phyloP scores from a whole-genome alignment of 345 rosid species.

The Melaleuca alternifolia region DNA sequence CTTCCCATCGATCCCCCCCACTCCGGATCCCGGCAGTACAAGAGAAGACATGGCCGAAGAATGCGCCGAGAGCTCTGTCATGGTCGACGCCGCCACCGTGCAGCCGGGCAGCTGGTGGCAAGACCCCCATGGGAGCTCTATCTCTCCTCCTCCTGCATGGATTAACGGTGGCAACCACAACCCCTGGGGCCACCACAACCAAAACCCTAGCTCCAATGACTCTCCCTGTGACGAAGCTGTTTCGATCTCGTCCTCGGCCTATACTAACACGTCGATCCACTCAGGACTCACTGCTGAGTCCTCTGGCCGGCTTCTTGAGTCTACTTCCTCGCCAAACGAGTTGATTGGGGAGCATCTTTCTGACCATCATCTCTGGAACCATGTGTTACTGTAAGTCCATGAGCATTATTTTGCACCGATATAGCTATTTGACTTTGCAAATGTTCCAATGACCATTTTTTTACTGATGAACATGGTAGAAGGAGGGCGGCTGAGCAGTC shows the following conservation, averaged over 20 bases:
- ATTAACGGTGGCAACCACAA: neutral
- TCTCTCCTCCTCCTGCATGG: constrained; percentile 34
- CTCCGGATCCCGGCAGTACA: neutral
- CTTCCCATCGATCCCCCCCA: neutral
- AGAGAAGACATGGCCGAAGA: constrained; percentile 35
- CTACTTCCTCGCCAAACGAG: constrained; percentile 23
- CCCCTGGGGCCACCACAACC: constrained; percentile 16
- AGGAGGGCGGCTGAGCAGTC: neutral
- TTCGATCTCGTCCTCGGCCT: constrained; percentile 38
- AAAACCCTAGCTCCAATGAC: constrained; percentile 31
- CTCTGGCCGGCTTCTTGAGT: constrained; percentile 21
- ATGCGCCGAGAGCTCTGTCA: constrained; percentile 28
- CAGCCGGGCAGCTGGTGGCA: constrained; percentile 30
- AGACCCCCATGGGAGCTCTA: constrained; percentile 43
- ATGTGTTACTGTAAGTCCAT: constrained; percentile 50
- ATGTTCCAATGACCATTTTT: neutral
- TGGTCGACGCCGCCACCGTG: constrained; percentile 14
- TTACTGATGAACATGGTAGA: neutral
- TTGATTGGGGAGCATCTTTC: constrained; percentile 50
- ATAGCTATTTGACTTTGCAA: neutral
- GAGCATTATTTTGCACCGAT: neutral
- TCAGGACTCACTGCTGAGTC: constrained; percentile 53
- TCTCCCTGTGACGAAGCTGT: constrained; percentile 55
- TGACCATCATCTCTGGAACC: constrained; percentile 56
- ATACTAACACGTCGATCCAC: constrained; percentile 51